Conservation (phyloP, 1,284 basidiomycete species). For the Ustilago sp. region DNA sequence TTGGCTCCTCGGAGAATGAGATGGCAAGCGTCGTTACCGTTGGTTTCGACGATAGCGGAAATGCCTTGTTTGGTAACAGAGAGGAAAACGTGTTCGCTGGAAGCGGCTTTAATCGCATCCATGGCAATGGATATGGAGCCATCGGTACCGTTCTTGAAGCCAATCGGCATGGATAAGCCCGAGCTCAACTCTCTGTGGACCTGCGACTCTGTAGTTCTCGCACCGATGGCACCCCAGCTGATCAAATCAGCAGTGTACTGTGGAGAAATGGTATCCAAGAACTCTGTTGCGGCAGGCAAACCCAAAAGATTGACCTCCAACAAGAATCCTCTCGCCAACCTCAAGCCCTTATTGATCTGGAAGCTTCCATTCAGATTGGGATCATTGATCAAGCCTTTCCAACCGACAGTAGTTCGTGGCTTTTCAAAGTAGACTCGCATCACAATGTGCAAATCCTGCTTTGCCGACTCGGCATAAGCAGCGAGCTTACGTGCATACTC, state of each 20-base stretch:
- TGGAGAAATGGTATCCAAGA: constrained; percentile 82
- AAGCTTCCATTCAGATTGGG: constrained; percentile 83
- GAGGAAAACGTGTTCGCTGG: constrained; percentile 95
- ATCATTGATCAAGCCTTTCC: constrained; percentile 98
- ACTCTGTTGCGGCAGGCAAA: constrained; percentile 70
- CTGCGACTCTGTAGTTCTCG: constrained; percentile 84
- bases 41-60: constrained; percentile 68
- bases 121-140: constrained; percentile 75
- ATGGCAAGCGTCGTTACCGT: constrained; percentile 68
- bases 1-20: constrained; percentile 69
- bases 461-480: constrained; percentile 82
- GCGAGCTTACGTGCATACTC: constrained; percentile 74
- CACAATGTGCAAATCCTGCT: constrained; percentile 89
- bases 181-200: constrained; percentile 87
- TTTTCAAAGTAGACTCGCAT: constrained; percentile 75
- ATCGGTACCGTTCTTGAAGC: constrained; percentile 76
- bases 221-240: constrained; percentile 95
- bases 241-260: constrained; percentile 97
- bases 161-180: constrained; percentile 88
- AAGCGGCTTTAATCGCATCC: constrained; percentile 93
- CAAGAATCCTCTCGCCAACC: constrained; percentile 87
- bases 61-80: constrained; percentile 92
- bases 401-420: constrained; percentile 88
- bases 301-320: constrained; percentile 73
- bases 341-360: constrained; percentile 95